These are phyloP conservation scores for Acidiella bohemica DNA, from an alignment of 495 filamentous ascomycete species.

Conservation along the genomic window DNA sequence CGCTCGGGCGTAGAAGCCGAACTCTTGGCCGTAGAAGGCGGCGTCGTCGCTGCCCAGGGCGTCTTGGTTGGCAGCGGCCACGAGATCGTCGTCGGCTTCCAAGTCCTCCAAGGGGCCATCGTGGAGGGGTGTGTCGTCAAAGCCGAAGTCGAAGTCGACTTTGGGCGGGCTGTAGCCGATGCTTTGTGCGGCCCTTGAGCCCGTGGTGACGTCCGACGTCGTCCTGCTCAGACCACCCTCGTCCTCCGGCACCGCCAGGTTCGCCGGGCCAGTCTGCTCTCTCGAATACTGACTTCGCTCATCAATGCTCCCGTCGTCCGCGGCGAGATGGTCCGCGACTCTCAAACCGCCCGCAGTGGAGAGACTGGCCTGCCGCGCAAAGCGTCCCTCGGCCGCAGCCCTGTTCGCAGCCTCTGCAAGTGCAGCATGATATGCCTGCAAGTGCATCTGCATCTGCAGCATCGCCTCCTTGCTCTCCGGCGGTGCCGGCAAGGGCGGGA, in stretches of 20 bases:
- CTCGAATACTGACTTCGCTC: conserved; percentile 13
- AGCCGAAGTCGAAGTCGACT: conserved; percentile 24
- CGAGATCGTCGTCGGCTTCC: conserved; percentile 72
- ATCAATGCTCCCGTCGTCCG: neutral
- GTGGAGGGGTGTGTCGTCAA: conserved; percentile 12
- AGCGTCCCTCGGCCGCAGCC: conserved; percentile 56
- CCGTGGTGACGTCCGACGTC: neutral
- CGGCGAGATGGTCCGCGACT: neutral
- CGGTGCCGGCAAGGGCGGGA: conserved; percentile 13
- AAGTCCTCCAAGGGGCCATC: conserved; percentile 46
- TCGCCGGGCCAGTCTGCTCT: neutral
- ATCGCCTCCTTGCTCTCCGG: conserved; percentile 2
- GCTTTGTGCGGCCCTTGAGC: conserved; percentile 5
- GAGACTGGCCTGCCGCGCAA: conserved; percentile 36
- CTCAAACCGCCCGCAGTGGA: conserved; percentile 3
- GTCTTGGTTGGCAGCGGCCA: conserved; percentile 88
- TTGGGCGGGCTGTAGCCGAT: conserved; percentile 12
- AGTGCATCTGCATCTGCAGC: conserved; percentile 6
- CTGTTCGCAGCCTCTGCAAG: conserved; percentile 63
- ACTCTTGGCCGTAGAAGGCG: conserved; percentile 90
- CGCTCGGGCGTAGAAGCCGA: conserved; percentile 78
- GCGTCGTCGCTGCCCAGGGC: conserved; percentile 84
- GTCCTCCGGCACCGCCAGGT: neutral
- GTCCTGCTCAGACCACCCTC: neutral
- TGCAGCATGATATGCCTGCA: conserved; percentile 58